These are phyloP conservation scores for Yarrowia sp. DNA, from an alignment of 805 yeast genomes.

Conservation along the genomic window DNA sequence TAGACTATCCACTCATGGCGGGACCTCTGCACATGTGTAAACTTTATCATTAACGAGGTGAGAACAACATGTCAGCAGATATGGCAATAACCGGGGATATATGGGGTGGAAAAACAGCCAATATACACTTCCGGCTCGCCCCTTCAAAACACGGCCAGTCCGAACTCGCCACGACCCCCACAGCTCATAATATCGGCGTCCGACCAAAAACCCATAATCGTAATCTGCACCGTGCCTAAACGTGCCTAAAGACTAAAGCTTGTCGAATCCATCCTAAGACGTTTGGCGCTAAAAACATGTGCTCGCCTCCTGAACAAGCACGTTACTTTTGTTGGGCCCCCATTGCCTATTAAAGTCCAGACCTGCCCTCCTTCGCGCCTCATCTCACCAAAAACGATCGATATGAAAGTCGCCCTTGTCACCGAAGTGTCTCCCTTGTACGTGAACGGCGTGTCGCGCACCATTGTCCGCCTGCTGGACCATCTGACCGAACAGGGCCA, in stretches of 20 bases:
- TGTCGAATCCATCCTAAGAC: slow-evolving; percentile 14
- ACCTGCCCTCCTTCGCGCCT: slow-evolving; percentile 6
- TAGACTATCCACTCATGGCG: slow-evolving; percentile 16
- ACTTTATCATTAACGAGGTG: background rate
- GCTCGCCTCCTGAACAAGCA: slow-evolving; percentile 27
- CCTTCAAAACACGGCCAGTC: background rate
- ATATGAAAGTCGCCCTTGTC: slow-evolving; percentile 29
- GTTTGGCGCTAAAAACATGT: slow-evolving; percentile 26
- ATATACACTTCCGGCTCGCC: background rate
- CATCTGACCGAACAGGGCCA: slow-evolving; percentile 28
- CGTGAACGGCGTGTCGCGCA: slow-evolving; percentile 31
- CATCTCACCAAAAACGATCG: background rate
- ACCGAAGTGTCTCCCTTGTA: slow-evolving; percentile 31
- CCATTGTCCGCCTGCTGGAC: slow-evolving; percentile 29
- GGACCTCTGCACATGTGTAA: slow-evolving; percentile 23
- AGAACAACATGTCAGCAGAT: too few species aligned
- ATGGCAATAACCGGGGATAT: too few species aligned
- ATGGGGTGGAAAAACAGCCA: background rate
- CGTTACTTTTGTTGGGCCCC: slow-evolving; percentile 23
- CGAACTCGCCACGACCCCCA: background rate
- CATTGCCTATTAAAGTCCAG: slow-evolving; percentile 20
- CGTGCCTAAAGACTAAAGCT: slow-evolving; percentile 1
- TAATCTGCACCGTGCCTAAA: slow-evolving; percentile 1
- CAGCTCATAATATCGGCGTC: background rate
- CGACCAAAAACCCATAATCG: background rate